Conservation (phyloP, 2,329 filamentous ascomycete species). For the Ophioceras dolichostomum region DNA sequence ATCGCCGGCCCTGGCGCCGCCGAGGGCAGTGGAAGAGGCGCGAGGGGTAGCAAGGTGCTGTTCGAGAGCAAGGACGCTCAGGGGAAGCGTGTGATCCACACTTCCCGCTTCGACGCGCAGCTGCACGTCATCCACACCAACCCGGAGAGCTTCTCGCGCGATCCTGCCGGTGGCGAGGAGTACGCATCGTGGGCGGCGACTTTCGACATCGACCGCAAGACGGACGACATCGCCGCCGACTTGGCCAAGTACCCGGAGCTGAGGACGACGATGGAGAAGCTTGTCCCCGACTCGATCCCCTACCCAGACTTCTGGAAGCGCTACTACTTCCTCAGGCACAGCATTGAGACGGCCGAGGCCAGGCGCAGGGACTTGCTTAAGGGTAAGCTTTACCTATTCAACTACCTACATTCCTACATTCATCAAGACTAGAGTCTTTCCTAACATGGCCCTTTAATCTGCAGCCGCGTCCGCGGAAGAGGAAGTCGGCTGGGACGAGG, state of each 20-base stretch:
- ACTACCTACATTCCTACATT: constrained; percentile 17
- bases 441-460: constrained; percentile 8
- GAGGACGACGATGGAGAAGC: constrained; percentile 79
- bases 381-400: constrained; percentile 43
- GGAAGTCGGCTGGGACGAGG: constrained; percentile 58
- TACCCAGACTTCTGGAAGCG: constrained; percentile 87
- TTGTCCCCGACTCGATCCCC: constrained; percentile 86
- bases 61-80: constrained; percentile 90
- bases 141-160: constrained; percentile 67
- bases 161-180: constrained; percentile 57
- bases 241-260: constrained; percentile 80
- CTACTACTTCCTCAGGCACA: constrained; percentile 89
- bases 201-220: constrained; percentile 77
- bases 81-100: constrained; percentile 89
- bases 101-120: constrained; percentile 88
- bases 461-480: constrained; percentile 58
- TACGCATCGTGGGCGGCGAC: constrained; percentile 60
- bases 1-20: constrained; percentile 55
- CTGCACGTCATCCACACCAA: constrained; percentile 89
- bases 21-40: constrained; percentile 4
- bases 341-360: constrained; percentile 86
- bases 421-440: too few species aligned
- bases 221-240: constrained; percentile 68
- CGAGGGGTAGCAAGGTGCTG: constrained; percentile 50
- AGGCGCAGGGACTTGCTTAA: constrained; percentile 81